Percentiles rank a stretch among this genome's conserved stretches.
Conservation (phyloP, 306 rosid species). For the Dryas octopetala region DNA sequence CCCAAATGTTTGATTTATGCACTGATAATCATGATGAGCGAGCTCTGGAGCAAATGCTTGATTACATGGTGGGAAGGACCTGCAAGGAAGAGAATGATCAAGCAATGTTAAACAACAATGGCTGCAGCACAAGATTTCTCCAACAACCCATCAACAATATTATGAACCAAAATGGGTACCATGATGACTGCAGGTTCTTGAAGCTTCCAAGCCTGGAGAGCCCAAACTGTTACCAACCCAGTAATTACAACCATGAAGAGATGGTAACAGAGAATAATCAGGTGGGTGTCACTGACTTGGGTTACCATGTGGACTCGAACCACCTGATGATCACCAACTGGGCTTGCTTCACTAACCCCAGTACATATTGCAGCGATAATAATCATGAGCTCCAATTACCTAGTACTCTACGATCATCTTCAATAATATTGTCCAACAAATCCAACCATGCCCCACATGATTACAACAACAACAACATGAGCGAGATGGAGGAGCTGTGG, state of each 20-base stretch:
- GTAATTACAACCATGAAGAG: slow-evolving; percentile 16
- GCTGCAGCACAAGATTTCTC: slow-evolving; percentile 14
- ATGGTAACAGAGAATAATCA: slow-evolving; percentile 31
- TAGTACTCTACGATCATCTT: slow-evolving; percentile 46
- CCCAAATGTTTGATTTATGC: slow-evolving; percentile 44
- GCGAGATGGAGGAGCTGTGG: slow-evolving; percentile 80
- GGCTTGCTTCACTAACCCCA: slow-evolving; percentile 61
- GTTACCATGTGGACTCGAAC: slow-evolving; percentile 30
- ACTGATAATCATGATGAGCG: slow-evolving; percentile 43
- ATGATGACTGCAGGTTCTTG: slow-evolving; percentile 45
- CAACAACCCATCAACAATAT: slow-evolving; percentile 29
- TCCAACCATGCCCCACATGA: slow-evolving; percentile 30
- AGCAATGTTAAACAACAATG: slow-evolving; percentile 4
- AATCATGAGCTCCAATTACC: slow-evolving; percentile 50
- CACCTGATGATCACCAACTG: slow-evolving; percentile 48
- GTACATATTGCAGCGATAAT: slow-evolving; percentile 25
- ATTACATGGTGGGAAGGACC: slow-evolving; percentile 53
- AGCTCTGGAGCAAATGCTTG: slow-evolving; percentile 67
- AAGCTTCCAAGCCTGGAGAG: slow-evolving; percentile 75
- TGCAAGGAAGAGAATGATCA: slow-evolving; percentile 66
- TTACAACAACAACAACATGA: slow-evolving; percentile 40
- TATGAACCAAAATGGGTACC: slow-evolving; percentile 17
- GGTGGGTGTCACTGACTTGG: slow-evolving; percentile 29
- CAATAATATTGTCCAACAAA: slow-evolving; percentile 24
- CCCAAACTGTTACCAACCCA: slow-evolving; percentile 54